These are phyloP conservation scores for Ormosia semicastrata DNA, from an alignment of 306 rosid genomes.

Conservation along the genomic window DNA sequence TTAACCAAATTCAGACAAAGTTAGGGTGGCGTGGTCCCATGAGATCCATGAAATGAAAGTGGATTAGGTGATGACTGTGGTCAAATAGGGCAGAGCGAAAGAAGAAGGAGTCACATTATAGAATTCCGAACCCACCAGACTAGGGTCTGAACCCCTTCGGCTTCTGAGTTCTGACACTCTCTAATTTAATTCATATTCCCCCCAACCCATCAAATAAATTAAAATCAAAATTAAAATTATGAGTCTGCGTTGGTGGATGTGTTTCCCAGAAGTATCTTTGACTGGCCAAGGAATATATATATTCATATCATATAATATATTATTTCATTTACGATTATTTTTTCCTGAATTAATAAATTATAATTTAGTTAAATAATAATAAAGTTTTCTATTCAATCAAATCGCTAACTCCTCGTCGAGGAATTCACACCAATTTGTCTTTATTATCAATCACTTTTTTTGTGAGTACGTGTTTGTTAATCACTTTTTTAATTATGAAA, in stretches of 20 bases:
- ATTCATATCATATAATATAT: not conserved
- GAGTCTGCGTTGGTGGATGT: conserved; percentile 37
- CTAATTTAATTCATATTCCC: conserved; percentile 25
- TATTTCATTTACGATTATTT: not conserved
- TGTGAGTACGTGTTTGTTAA: not conserved
- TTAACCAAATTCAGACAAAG: not conserved
- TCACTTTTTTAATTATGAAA: not conserved
- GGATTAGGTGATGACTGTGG: conserved; percentile 35
- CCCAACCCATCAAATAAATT: not conserved
- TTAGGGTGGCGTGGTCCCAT: not conserved
- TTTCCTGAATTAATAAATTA: not conserved
- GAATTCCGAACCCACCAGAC: conserved; percentile 44
- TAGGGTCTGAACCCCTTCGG: conserved; percentile 6
- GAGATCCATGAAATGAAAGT: conserved; percentile 17
- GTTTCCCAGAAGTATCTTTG: conserved; percentile 49
- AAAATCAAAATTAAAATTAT: not conserved
- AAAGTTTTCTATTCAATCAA: not conserved
- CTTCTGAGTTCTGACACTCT: conserved; percentile 10
- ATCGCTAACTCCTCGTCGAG: conserved; percentile 8
- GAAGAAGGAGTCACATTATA: conserved; percentile 27
- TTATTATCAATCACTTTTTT: not conserved
- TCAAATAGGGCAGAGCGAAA: conserved; percentile 21
- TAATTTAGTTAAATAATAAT: not conserved
- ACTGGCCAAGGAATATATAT: conserved; percentile 34
- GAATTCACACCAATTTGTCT: not conserved